A percentile compares a stretch with the other conserved stretches of the same genome.
phyloP scores from a whole-genome alignment of 2,329 filamentous ascomycete genomes.

The Diplodia intermedia region DNA sequence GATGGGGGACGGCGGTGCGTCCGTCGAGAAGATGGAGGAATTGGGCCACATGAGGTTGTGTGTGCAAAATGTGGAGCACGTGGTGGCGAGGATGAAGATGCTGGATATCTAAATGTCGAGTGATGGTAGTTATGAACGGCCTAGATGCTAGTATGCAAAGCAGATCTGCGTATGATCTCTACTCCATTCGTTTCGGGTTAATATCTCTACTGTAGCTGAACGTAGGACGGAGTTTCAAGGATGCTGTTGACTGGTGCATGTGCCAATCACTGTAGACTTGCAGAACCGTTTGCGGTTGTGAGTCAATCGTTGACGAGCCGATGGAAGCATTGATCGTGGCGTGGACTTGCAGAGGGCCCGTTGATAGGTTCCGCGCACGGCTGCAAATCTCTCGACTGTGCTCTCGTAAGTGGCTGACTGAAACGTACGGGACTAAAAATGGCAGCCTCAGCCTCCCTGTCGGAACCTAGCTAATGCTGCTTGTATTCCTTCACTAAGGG shows the following conservation, averaged over 20 bases:
- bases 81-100: slow-evolving; percentile 7
- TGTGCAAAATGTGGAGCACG: slow-evolving; percentile 21
- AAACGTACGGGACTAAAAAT: too few relatives aligned
- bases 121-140: background rate
- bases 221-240: background rate
- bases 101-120: slow-evolving; percentile 8
- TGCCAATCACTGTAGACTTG: background rate
- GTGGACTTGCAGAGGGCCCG: background rate
- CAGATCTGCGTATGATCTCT: background rate
- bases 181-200: background rate
- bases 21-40: slow-evolving; percentile 1
- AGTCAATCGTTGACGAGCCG: background rate
- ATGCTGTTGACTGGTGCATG: background rate
- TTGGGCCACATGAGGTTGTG: slow-evolving; percentile 17
- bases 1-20: slow-evolving; percentile 1
- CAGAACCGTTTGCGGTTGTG: background rate
- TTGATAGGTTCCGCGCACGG: too few relatives aligned
- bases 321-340: background rate
- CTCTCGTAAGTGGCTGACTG: background rate
- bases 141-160: background rate
- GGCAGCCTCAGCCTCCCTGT: slow-evolving; percentile 37
- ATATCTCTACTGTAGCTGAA: background rate
- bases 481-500: slow-evolving; percentile 64
- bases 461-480: slow-evolving; percentile 65
- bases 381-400: background rate